Evolutionary conservation across 2,329 filamentous ascomycete genomes (phyloP), one percentile per base, ranked within the genome.

Genomic region (Berkeleyomyces basicola): DNA sequence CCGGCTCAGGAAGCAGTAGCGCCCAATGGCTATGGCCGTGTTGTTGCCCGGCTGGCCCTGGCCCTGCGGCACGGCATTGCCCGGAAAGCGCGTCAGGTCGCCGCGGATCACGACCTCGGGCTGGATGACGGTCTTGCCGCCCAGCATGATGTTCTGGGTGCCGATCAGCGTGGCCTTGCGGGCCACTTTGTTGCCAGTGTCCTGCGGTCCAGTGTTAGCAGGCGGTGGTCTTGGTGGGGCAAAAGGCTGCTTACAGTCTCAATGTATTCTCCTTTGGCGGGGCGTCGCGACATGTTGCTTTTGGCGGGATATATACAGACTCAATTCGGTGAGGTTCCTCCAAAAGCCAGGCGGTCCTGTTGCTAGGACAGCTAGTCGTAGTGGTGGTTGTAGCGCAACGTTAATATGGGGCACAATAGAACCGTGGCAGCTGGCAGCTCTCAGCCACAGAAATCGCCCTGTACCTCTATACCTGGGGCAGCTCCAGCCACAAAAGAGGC

Each of bases 101-200:
- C 92, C 93, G 58, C 93, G 86, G 71, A 99, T 90, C 74, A 93
- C 90, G 69, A 90, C 92, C 71, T 96, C 91, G 66, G 90, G 87
- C 79, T 96, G 90, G 70, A 99, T 95, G 66, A 97, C 90, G 0
- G 91, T 95, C 75, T 90, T 95, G 66, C 93, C 93, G 68, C 90
- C 93, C 1, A 99, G 86, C 74, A 96, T 96, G 75, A 99, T 97
- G 75, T 97, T 95, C 69, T 95, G 90, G 31, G 92, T 96, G 69
- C 93, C 93, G 70, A 95, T 88, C 68, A 99, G 89, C 71, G 87
- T 85, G 66, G 90, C 88, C 68, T 90, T 90, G 67, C 93, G 89
- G 46, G 91, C 92, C 70, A 99, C 93, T 77, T 97, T 97, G 81
- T 99, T 99, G 68, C 93, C 93, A 2, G 91, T 96, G 75, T 97